phyloP scores from a whole-genome alignment of 345 rosid genomes.

The Syzygium jambos region DNA sequence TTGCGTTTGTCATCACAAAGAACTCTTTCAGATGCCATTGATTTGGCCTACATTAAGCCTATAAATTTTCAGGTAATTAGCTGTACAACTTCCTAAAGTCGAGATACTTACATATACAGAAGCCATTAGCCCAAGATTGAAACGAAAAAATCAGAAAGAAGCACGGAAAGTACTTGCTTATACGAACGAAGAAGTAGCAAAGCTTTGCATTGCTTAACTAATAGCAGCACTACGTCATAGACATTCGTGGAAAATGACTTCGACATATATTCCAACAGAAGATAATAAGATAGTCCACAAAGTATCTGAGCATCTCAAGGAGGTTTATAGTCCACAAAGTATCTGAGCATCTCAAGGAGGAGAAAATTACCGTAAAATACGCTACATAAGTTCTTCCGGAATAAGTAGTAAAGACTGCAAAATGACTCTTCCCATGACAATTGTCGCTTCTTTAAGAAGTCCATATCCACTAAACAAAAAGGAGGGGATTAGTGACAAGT shows the following conservation, averaged over 20 bases:
- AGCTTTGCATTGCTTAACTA: neutral
- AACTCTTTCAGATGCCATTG: neutral
- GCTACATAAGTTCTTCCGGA: slow-evolving; percentile 61
- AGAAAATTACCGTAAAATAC: slow-evolving; percentile 69
- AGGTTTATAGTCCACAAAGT: neutral
- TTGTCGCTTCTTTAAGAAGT: slow-evolving; percentile 61
- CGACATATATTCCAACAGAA: neutral
- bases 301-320: neutral
- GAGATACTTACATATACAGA: neutral
- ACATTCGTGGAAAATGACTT: neutral
- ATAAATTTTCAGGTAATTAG: neutral
- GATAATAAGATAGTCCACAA: neutral
- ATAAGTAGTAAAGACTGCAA: slow-evolving; percentile 74
- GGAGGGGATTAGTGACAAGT: neutral
- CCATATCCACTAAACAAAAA: slow-evolving; percentile 41
- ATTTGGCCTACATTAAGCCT: neutral
- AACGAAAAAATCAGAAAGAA: neutral
- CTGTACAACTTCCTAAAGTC: neutral
- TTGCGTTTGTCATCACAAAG: neutral
- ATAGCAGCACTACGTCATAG: neutral
- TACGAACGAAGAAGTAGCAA: neutral
- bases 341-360: neutral
- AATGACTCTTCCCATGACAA: slow-evolving; percentile 87
- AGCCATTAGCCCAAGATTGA: neutral
- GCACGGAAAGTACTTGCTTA: neutral